Conservation (phyloP, 78 protist species). For the Cavenderia fasciculata region DNA sequence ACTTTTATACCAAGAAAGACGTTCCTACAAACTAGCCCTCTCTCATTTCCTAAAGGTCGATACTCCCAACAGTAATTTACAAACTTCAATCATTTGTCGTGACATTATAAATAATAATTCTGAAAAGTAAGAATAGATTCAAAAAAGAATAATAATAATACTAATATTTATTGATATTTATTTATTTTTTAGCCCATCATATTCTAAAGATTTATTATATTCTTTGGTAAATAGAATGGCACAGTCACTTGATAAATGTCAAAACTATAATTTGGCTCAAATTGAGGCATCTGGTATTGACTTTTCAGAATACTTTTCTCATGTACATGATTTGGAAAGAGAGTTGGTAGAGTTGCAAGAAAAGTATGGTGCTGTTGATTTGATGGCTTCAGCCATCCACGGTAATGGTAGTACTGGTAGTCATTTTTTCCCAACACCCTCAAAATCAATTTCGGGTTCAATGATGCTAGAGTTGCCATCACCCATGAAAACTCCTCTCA, state of each 20-base stretch:
- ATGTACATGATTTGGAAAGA: neutral
- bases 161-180: neutral
- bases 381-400: neutral
- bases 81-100: neutral
- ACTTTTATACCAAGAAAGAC: neutral
- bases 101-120: conserved; percentile 12
- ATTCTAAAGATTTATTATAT: neutral
- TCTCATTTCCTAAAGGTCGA: conserved; percentile 27
- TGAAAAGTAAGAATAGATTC: neutral
- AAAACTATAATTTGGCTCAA: conserved; percentile 32
- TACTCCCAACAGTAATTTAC: conserved; percentile 15
- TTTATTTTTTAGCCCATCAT: neutral
- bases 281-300: conserved; percentile 12
- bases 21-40: conserved; percentile 5
- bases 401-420: neutral
- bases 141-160: neutral
- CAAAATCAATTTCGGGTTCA: no score
- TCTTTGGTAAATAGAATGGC: conserved; percentile 5
- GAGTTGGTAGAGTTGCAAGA: neutral
- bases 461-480: neutral
- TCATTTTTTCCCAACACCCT: no score
- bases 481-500: neutral
- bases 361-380: neutral
- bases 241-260: conserved; percentile 17
- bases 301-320: neutral